phyloP scores from a whole-genome alignment of 73 alveolate species.

The Paramecium tetraurelia region DNA sequence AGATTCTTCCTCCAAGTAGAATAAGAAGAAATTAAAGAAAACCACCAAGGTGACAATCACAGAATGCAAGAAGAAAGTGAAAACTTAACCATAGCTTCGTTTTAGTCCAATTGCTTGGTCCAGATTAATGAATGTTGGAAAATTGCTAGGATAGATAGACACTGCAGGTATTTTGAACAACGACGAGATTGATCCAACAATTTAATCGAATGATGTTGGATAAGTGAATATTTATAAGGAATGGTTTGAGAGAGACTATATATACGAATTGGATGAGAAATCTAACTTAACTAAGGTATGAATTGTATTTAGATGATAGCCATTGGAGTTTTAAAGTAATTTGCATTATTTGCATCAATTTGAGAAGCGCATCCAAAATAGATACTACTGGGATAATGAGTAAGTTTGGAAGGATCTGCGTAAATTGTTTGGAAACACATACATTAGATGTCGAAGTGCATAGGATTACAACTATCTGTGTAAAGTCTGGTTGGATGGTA shows the following conservation, averaged over 20 bases:
- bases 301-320: background rate
- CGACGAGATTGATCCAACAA: background rate
- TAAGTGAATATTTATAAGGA: background rate
- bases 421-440: background rate
- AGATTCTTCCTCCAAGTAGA: background rate
- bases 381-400: background rate
- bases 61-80: background rate
- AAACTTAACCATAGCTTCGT: background rate
- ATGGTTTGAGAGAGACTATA: background rate
- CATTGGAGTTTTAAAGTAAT: background rate
- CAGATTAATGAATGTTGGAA: background rate
- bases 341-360: background rate
- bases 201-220: background rate
- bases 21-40: background rate
- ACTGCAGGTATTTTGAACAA: background rate
- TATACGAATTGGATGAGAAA: background rate
- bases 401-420: background rate
- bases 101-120: background rate
- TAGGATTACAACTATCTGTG: background rate
- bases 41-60: background rate
- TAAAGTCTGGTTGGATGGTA: background rate
- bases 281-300: background rate
- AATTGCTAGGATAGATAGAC: background rate
- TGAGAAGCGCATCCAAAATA: background rate
- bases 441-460: background rate